Evolutionary conservation across 192 early-diverging fungal species (phyloP), one percentile per base, ranked within the genome.

Genomic region (Coemansia sp.): DNA sequence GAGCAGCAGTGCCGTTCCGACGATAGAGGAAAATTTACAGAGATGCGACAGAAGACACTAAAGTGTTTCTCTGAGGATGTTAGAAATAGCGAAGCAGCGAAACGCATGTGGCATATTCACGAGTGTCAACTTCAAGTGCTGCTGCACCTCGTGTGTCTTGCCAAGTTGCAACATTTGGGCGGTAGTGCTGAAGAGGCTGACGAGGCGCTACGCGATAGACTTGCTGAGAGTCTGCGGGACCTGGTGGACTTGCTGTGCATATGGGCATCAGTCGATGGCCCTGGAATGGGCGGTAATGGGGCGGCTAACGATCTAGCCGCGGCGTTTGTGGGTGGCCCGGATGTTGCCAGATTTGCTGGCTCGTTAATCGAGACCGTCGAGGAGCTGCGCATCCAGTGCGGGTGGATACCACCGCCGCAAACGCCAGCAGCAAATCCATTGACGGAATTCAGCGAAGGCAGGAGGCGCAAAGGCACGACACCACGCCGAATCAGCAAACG

Each of bases 121-220:
- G 80, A 83, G 49, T 83, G 73, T 23, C 80, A 72, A 56, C 71
- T 83, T 0, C 80, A 83, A 69, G 77, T 83, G 32, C 47, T 83
- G 26, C 56, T 83, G 40, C 75, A 77, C 16, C 43, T 83, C 10
- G 71, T 83, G 42, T 66, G 41, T 11, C 43, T 76, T 15, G 18
- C 45, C 13, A 47, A 58, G 5, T 38, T 53, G 32, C 21, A 54
- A 0, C 23, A 16, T 32, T 32, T 32, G 10, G 19, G 21, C 7
- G 13, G n/a, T 39, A 11, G 61, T 32, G 61, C 38, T 2, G 56
- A 41, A 9, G 44, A 10, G 0, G 42, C 16, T 13, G 32, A 21
- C n/a, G 52, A 11, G 5, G 18, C 16, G 8, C 0, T 21, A 23
- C 19, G 26, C 6, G 62, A 56, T n/a, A 53, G 39, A 41, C 47